phyloP scores from a whole-genome alignment of 768 basidiomycete species.

The Lentinula detonsa region DNA sequence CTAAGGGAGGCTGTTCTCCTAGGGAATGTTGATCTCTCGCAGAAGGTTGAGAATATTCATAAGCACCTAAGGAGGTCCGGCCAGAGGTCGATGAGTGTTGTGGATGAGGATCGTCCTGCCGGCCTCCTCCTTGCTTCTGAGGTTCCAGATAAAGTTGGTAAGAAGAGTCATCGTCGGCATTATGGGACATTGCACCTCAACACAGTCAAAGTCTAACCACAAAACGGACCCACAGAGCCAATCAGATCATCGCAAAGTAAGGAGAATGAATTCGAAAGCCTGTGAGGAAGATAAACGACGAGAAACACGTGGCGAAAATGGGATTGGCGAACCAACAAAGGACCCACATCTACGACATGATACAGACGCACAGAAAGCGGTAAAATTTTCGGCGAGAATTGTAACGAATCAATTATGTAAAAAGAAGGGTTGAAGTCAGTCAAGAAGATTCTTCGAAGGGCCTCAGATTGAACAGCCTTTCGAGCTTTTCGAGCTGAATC shows the following conservation, averaged over 20 bases:
- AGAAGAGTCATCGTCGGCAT: not conserved
- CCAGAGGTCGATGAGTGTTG: not conserved
- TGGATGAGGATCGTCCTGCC: not conserved
- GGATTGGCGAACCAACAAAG: not conserved
- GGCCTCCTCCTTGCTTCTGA: not conserved
- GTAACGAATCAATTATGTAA: not conserved
- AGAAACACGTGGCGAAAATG: not conserved
- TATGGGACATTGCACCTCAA: not conserved
- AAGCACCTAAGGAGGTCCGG: no score
- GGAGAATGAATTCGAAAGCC: not conserved
- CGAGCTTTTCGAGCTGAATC: not conserved
- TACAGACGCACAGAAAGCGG: not conserved
- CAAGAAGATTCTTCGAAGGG: not conserved
- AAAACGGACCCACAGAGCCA: not conserved
- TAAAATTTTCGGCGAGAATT: not conserved
- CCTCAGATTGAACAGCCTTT: not conserved
- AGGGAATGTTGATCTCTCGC: no score
- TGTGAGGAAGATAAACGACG: not conserved
- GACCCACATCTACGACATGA: not conserved
- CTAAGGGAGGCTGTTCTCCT: no score
- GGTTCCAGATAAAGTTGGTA: not conserved
- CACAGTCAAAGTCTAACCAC: not conserved
- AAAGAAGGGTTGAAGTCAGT: not conserved
- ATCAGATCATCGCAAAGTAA: not conserved
- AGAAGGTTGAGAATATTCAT: no score